Conservation (phyloP, 1,284 basidiomycete genomes). For the Puccinia brachypodii region DNA sequence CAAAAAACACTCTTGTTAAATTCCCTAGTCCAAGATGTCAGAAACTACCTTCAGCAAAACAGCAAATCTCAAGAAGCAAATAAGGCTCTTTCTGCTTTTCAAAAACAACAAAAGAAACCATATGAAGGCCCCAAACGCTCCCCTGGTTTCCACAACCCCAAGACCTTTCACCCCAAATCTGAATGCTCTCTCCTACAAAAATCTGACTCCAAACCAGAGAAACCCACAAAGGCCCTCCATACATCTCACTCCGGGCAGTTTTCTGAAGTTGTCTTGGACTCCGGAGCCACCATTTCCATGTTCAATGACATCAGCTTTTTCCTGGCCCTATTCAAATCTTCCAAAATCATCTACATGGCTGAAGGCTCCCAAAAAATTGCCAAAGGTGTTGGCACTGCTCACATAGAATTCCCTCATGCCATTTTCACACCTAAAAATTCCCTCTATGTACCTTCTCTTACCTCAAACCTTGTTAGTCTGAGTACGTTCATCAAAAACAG, state of each 20-base stretch:
- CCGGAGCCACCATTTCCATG: neutral
- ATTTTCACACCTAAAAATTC: neutral
- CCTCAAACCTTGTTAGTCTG: neutral
- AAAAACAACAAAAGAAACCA: too few species aligned
- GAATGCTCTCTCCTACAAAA: neutral
- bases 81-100: too few species aligned
- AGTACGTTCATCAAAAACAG: neutral
- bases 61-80: neutral
- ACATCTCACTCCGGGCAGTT: neutral
- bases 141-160: too few species aligned
- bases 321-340: neutral
- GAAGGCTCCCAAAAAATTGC: neutral
- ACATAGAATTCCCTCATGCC: neutral
- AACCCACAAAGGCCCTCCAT: neutral
- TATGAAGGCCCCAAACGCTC: too few species aligned
- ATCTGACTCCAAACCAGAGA: neutral
- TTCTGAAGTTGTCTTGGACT: neutral
- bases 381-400: neutral
- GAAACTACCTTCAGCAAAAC: conserved; percentile 1
- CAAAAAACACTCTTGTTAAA: neutral
- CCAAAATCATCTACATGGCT: neutral
- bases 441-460: neutral
- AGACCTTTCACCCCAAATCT: neutral
- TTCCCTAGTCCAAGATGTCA: neutral
- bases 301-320: neutral